These are phyloP conservation scores for Paramecium primaurelia DNA, from an alignment of 73 alveolate genomes.

Conservation along the genomic window DNA sequence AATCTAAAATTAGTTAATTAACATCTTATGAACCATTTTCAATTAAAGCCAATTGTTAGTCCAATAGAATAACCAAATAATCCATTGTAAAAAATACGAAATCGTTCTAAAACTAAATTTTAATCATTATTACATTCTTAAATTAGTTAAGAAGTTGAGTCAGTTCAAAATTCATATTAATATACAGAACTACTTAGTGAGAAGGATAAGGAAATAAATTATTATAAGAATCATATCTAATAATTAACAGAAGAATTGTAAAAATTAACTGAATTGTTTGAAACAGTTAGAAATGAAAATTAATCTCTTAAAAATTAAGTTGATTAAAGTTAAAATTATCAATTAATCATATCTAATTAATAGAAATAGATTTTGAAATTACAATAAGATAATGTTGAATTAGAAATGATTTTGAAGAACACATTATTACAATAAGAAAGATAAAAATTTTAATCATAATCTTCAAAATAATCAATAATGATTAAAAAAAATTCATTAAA, in stretches of 20 bases:
- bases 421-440: not conserved
- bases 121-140: not conserved
- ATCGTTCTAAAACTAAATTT: not conserved
- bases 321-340: not conserved
- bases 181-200: not conserved
- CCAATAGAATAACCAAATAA: not conserved
- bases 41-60: not conserved
- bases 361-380: not conserved
- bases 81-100: not conserved
- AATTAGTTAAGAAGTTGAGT: not conserved
- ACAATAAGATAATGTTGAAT: not conserved
- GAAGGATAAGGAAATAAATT: not conserved
- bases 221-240: not conserved
- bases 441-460: not conserved
- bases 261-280: not conserved
- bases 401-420: not conserved
- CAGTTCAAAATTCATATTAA: not conserved
- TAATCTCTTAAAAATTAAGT: not conserved
- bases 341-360: not conserved
- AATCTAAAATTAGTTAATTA: not conserved
- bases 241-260: not conserved
- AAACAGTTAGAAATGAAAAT: constrained; percentile 17
- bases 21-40: not conserved
- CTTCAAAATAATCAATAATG: not conserved
- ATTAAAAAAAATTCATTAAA: not conserved